Evolutionary conservation across 352 stramenopile species (phyloP).

Genomic region (Globisporangium mamillatum): DNA sequence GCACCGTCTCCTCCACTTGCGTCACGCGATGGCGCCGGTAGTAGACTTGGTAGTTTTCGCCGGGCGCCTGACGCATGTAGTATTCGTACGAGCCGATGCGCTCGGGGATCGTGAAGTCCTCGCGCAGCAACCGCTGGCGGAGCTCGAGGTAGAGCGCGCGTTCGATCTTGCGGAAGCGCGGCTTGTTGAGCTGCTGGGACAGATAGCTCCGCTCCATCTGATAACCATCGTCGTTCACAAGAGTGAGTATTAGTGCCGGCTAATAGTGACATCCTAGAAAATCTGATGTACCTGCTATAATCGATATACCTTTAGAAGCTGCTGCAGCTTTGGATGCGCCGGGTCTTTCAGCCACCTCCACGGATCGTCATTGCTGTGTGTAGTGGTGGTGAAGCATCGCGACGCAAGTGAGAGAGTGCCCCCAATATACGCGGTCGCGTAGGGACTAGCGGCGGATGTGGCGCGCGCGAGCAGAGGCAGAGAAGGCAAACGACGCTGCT

Average conservation of each 20-base stretch:
- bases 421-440: not conserved
- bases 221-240: not conserved
- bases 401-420: not conserved
- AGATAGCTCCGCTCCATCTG: constrained; percentile 50
- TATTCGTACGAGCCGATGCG: constrained; percentile 75
- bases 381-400: not conserved
- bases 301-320: constrained; percentile 56
- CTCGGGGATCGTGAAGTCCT: constrained; percentile 71
- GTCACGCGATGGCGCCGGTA: constrained; percentile 44
- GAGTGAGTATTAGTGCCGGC: constrained; percentile 4
- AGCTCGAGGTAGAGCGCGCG: constrained; percentile 67
- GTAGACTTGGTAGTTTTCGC: constrained; percentile 80
- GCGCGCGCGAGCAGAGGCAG: not conserved
- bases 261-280: not conserved
- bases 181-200: constrained; percentile 44
- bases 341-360: constrained; percentile 56
- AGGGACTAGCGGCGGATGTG: not conserved
- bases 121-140: constrained; percentile 52
- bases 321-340: constrained; percentile 39
- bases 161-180: constrained; percentile 57
- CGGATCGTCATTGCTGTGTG: not conserved
- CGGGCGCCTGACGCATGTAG: constrained; percentile 54
- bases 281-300: not conserved
- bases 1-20: constrained; percentile 50
- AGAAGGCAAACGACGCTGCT: not conserved